Base-by-base conservation (phyloP, 352 stramenopile species). In the Blastocystis sp. region DNA sequence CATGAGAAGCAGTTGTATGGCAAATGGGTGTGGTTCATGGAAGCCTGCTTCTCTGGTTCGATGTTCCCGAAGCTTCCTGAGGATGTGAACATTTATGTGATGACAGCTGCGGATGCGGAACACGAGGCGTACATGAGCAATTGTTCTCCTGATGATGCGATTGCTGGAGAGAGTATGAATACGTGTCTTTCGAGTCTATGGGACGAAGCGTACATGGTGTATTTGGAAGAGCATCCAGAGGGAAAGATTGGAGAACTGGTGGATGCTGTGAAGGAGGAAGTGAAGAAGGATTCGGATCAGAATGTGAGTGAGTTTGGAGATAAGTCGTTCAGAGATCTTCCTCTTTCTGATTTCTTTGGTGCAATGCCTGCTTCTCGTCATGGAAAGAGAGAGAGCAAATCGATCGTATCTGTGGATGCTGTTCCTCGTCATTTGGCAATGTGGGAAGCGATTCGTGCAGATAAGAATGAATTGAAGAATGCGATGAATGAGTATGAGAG, bases 1-100 rank as follows among this genome's bases (percentile, higher is more conserved):
- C 88, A 93, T 85, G 65, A 88, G 4, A 89, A 91, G 72, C 90
- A 93, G 65, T 91, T 90, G 88, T 95, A 94, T 90, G 93, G 94
- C 67, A 91, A 94, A 65, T 88, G 95, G n/a, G 90, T 94, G 46
- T 94, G 94, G 32, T 95, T 94, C 88, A 90, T 95, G 86, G 92
- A 96, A 91, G 92, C 93, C 0, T 96, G 93, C 72, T 91, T 96
- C 79, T 94, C 91, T 0, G 93, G 92, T 0, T 94, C 91, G 42
- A 96, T 96, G 92, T 96, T 96, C 86, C 90, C 88, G 29, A 88
- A 89, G 76, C 91, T 94, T 14, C 87, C 93, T 73, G 89, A 88
- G 24, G 88, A 92, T 71, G 91, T 93, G 75, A 94, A 95, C 49
- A 90, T 84, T 6, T 71, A 84, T 27, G 32, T 64, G 2, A 38